phyloP scores from a whole-genome alignment of 345 rosid species.

The Excoecaria cochinchinensis region DNA sequence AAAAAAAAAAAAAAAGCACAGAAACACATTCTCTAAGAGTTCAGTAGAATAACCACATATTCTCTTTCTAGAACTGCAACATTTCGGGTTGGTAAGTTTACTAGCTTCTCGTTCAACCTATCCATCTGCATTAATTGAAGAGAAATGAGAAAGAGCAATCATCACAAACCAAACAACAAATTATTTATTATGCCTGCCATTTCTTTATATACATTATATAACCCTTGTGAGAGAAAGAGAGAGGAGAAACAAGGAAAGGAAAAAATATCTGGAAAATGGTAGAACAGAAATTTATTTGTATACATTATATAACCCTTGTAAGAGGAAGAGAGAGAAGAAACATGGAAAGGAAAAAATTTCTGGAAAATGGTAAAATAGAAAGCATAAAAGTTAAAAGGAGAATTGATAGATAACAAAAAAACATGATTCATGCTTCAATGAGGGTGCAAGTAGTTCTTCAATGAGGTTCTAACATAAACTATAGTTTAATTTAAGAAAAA shows the following conservation, averaged over 20 bases:
- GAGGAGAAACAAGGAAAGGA: neutral
- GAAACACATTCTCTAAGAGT: neutral
- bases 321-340: too few relatives aligned
- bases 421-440: neutral
- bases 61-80: conserved; percentile 30
- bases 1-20: neutral
- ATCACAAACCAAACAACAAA: neutral
- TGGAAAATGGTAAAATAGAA: too few relatives aligned
- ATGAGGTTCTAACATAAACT: too few relatives aligned
- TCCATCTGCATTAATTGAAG: conserved; percentile 73
- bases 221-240: neutral
- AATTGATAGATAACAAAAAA: neutral
- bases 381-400: too few relatives aligned
- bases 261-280: neutral
- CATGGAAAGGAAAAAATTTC: too few relatives aligned
- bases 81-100: conserved; percentile 33
- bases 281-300: neutral
- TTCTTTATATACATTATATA: neutral
- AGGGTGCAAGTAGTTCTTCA: too few relatives aligned
- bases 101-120: conserved; percentile 66
- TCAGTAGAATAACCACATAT: conserved; percentile 24
- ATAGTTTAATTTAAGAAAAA: neutral
- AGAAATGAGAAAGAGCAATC: neutral
- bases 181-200: neutral
- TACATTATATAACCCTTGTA: too few relatives aligned